phyloP scores from a whole-genome alignment of 2,329 filamentous ascomycete species.

The Laburnicola sp. region DNA sequence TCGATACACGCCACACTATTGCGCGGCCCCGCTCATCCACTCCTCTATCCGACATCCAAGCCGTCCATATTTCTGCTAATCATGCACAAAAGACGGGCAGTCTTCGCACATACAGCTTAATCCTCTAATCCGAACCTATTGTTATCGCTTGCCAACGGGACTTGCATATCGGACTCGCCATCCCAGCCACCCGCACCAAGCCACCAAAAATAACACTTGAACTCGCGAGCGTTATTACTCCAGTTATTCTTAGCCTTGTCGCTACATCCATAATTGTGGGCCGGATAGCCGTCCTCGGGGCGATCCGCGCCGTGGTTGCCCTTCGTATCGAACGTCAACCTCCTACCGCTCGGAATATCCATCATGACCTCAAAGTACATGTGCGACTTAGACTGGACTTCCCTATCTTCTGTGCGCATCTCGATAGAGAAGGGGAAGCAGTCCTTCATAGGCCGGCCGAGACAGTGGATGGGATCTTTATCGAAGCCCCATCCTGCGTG shows the following conservation, averaged over 20 bases:
- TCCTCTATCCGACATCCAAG: no score
- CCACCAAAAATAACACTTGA: neutral
- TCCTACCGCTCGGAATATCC: neutral
- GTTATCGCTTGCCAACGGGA: neutral
- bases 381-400: no score
- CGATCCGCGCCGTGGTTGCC: neutral
- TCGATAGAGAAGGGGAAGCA: neutral
- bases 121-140: no score
- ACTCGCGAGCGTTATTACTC: no score
- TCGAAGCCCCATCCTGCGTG: neutral
- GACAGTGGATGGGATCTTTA: neutral
- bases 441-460: neutral
- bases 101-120: no score
- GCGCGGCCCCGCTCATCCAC: no score
- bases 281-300: neutral
- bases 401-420: neutral
- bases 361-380: neutral
- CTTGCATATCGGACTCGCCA: neutral
- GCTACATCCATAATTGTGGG: neutral
- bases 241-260: neutral
- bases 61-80: no score
- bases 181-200: neutral
- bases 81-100: no score
- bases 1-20: no score
- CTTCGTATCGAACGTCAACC: neutral